Evolutionary conservation across 2,329 filamentous ascomycete species (phyloP), one percentile per base, ranked within the genome.

Genomic region (Fusarium illudens): DNA sequence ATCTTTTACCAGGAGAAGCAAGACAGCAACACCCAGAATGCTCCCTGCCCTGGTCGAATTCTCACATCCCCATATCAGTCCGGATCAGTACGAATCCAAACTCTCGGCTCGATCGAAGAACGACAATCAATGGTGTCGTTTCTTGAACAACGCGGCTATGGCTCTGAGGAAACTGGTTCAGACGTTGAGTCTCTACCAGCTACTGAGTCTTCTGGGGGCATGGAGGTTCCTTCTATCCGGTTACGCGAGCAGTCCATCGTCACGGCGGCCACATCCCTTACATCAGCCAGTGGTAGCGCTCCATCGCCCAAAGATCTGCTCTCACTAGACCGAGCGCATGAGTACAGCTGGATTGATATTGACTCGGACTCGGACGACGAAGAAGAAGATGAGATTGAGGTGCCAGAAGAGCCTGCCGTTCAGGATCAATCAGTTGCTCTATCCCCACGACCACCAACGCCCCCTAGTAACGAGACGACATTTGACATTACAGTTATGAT

Each of bases 271-370:
- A 80, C 80, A 5, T 81, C 79, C 3, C 64, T 81, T 3, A 74
- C 73, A 20, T 78, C 77, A 19, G 64, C 71, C 4, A 73, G 68
- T 34, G 74, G 71, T 44, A 73, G 71, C 29, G 69, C 71, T 0
- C 71, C 69, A 6, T 76, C 75, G 10, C 73, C 75, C 7, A 75
- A 74, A 13, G 63, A 58, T 32, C 56, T 73, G 2, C 58, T 70
- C n/a, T 55, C 68, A 4, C 36, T 58, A 7, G 66, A 71, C 20
- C 63, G 56, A 44, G 63, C 65, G 37, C 67, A 68, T 25, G 73
- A 74, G 19, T 70, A 75, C 44, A 81, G 78, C 51, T 81, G 80
- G 80, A 77, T 81, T 7, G 79, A 80, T 17, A 64, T 69, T 13
- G 78, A 80, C 32, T 79, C 78, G 2, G 79, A 80, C 39, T n/a